These are phyloP conservation scores for Sarocladiaceae sp. DNA, from an alignment of 2,329 filamentous ascomycete species.

Conservation along the genomic window DNA sequence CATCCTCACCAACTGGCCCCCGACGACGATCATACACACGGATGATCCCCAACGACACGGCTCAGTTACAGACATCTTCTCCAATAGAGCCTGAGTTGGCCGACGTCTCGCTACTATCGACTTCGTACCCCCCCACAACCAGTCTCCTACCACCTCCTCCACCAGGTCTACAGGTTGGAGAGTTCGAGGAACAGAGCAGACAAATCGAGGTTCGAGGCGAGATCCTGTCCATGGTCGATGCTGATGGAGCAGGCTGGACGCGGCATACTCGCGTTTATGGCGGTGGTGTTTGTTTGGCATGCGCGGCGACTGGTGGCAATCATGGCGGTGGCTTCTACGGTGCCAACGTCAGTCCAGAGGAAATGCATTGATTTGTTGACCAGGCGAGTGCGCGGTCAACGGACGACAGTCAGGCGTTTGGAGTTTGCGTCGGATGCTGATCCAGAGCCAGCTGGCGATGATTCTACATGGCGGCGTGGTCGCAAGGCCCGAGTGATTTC, in stretches of 20 bases:
- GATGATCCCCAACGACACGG: conserved; percentile 29
- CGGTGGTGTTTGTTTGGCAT: conserved; percentile 51
- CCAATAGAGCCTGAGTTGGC: conserved; percentile 18
- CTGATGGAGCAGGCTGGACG: conserved; percentile 44
- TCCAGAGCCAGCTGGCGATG: no score
- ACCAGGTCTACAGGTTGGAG: conserved; percentile 17
- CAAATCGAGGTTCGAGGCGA: conserved; percentile 42
- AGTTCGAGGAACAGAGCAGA: not conserved
- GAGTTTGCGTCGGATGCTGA: no score
- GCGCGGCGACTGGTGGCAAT: conserved; percentile 39
- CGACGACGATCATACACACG: conserved; percentile 37
- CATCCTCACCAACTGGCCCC: conserved; percentile 26
- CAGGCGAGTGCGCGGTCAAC: not conserved
- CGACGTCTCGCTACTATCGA: conserved; percentile 33
- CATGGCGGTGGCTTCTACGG: conserved; percentile 46
- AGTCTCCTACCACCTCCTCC: conserved; percentile 43
- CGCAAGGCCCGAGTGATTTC: conserved; percentile 1
- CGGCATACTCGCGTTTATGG: conserved; percentile 55
- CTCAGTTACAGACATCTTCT: conserved; percentile 15
- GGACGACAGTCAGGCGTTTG: no score
- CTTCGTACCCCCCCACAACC: conserved; percentile 43
- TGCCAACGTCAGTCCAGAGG: conserved; percentile 12
- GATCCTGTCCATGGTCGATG: conserved; percentile 42
- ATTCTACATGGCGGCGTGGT: conserved; percentile 9
- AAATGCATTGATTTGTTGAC: conserved; percentile 8